Percentiles rank a stretch among this genome's conserved stretches.
Conservation (phyloP, 805 yeast genomes). For the Wickerhamomyces xylosicus region DNA sequence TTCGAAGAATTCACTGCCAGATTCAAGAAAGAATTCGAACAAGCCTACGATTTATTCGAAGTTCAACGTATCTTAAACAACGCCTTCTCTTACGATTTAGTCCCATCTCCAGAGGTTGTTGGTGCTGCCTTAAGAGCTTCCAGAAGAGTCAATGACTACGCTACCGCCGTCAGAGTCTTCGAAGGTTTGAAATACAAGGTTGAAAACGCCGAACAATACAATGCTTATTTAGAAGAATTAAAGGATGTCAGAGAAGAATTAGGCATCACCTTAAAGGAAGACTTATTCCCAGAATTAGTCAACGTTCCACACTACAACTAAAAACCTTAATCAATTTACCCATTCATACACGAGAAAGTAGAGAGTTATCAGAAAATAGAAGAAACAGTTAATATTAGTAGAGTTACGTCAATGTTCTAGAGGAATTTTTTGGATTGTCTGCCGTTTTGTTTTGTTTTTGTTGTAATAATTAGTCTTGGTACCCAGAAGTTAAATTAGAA, state of each 20-base stretch:
- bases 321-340: neutral
- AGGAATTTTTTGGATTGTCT: neutral
- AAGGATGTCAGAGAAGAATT: conserved; percentile 85
- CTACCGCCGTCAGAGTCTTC: conserved; percentile 96
- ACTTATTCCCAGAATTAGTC: conserved; percentile 43
- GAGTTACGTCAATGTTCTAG: neutral
- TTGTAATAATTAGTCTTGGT: neutral
- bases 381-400: neutral
- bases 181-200: conserved; percentile 96
- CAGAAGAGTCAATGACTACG: conserved; percentile 97
- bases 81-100: conserved; percentile 96
- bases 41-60: conserved; percentile 80
- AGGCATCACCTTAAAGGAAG: conserved; percentile 90
- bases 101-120: conserved; percentile 93
- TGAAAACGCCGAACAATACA: conserved; percentile 87
- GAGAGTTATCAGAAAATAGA: neutral
- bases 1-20: conserved; percentile 86
- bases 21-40: conserved; percentile 93
- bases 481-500: neutral
- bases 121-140: conserved; percentile 96
- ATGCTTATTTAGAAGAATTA: conserved; percentile 91
- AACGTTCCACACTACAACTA: conserved; percentile 17
- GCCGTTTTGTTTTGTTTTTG: neutral
- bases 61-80: conserved; percentile 93
- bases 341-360: neutral